phyloP scores from a whole-genome alignment of 1,284 basidiomycete genomes.

The Trametes sp. region DNA sequence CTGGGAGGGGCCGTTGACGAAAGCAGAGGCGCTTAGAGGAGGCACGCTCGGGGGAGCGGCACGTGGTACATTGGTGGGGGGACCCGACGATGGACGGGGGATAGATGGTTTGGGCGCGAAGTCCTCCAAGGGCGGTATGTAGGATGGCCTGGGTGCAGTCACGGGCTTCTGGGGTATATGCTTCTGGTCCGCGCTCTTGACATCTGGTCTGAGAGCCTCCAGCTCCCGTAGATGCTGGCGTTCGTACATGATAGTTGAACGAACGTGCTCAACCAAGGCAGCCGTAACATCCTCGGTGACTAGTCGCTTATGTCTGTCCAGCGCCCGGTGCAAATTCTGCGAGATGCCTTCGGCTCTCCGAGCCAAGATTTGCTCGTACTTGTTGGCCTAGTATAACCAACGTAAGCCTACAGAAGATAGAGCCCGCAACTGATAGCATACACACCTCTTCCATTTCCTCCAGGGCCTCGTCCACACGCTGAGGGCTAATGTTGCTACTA shows the following conservation, averaged over 20 bases:
- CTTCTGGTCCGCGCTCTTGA: constrained; percentile 72
- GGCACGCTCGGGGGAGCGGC: constrained; percentile 17
- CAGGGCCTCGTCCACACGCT: constrained; percentile 91
- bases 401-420: constrained; percentile 28
- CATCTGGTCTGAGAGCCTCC: constrained; percentile 82
- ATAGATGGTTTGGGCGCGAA: constrained; percentile 50
- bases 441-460: constrained; percentile 92
- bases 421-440: too few species aligned
- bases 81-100: constrained; percentile 43
- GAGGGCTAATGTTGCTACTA: constrained; percentile 84
- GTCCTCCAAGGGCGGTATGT: constrained; percentile 73
- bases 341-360: constrained; percentile 89
- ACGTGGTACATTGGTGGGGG: constrained; percentile 31
- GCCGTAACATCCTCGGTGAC: constrained; percentile 90
- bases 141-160: constrained; percentile 62
- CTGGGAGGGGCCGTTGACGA: constrained; percentile 26
- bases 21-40: constrained; percentile 22
- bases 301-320: constrained; percentile 82
- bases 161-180: constrained; percentile 53
- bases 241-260: constrained; percentile 91
- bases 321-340: constrained; percentile 85
- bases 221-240: constrained; percentile 86
- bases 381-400: constrained; percentile 69
- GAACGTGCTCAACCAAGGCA: constrained; percentile 89
- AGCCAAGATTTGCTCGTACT: constrained; percentile 84